Evolutionary conservation across 177 flowering plant species (phyloP), one percentile per base, ranked within the genome.

Genomic region (Vitis hybrid): DNA sequence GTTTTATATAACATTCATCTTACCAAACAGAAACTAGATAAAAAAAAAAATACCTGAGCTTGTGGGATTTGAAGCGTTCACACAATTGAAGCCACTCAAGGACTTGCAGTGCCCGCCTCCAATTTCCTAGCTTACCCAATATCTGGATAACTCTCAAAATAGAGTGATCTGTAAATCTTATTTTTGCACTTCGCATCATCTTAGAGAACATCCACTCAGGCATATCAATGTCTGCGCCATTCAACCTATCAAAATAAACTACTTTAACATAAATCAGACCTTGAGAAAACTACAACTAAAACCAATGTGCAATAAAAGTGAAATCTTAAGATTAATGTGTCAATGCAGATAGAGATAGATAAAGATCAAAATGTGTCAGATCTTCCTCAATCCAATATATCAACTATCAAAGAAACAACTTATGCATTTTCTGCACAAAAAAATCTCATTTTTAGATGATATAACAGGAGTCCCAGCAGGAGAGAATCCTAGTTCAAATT

Each of bases 181-280:
- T 87, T 71, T 78, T 67, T 65, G 93, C 97, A 84, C 91, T 89
- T 60, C 82, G 88, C 85, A 92, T 89, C 84, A 83, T 89, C 79
- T 89, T 83, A 55, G 97, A 86, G 82, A 94, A 94, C 84, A 84
- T 80, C 97, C 98, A 94, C 68, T 91, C 90, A 24, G 97, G 97
- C 80, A 89, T 76, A 72, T 88, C 79, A 60, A 92, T 78, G 79
- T 89, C 92, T 65, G 93, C 89, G 78, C 91, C 97, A 83, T 94
- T 91, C 77, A 94, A 81, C 87, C 97, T 94, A 85, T 73, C 67
- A 73, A 76, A 82, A 70, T 54, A 79, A 72, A 75, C 65, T 69
- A 73, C 55, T 64, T 70, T 70, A 79, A 66, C 61, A 73, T 64
- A 54, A 64, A 74, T 19, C 49, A 69, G 60, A 71, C 35, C 65